Evolutionary conservation across 306 rosid genomes (phyloP).

Genomic region (Acacia acuminata): DNA sequence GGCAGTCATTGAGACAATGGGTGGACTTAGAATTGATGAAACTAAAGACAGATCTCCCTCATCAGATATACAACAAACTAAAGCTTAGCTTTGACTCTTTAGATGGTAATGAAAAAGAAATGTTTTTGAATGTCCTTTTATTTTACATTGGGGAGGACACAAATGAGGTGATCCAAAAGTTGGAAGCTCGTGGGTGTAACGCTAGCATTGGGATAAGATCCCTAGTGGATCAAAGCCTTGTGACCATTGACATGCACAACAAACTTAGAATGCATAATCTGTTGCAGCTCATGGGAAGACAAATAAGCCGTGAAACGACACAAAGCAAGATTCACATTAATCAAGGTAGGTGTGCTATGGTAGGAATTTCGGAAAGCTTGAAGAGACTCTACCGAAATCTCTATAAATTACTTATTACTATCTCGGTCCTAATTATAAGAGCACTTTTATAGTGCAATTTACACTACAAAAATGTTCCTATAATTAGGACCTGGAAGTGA

Average conservation of each 20-base stretch:
- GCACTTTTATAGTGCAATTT: too few relatives aligned
- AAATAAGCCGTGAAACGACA: not conserved
- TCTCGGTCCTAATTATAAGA: too few relatives aligned
- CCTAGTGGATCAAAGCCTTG: not conserved
- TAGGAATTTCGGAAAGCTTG: too few relatives aligned
- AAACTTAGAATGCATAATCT: not conserved
- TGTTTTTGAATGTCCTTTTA: not conserved
- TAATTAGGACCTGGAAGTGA: too few relatives aligned
- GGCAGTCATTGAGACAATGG: not conserved
- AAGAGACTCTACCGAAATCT: too few relatives aligned
- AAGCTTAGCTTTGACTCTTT: not conserved
- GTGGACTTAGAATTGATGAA: not conserved
- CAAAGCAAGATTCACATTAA: not conserved
- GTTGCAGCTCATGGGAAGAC: too few relatives aligned
- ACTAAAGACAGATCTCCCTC: not conserved
- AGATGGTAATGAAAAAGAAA: not conserved
- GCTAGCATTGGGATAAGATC: not conserved
- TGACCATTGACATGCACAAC: not conserved
- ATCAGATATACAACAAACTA: not conserved
- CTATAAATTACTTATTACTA: too few relatives aligned
- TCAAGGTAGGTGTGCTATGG: not conserved
- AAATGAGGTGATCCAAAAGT: not conserved
- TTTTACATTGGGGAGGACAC: not conserved
- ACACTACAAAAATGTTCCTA: too few relatives aligned
- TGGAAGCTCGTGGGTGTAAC: not conserved